Conservation (phyloP, 2,329 filamentous ascomycete genomes). For the Leptographium galeiforme region DNA sequence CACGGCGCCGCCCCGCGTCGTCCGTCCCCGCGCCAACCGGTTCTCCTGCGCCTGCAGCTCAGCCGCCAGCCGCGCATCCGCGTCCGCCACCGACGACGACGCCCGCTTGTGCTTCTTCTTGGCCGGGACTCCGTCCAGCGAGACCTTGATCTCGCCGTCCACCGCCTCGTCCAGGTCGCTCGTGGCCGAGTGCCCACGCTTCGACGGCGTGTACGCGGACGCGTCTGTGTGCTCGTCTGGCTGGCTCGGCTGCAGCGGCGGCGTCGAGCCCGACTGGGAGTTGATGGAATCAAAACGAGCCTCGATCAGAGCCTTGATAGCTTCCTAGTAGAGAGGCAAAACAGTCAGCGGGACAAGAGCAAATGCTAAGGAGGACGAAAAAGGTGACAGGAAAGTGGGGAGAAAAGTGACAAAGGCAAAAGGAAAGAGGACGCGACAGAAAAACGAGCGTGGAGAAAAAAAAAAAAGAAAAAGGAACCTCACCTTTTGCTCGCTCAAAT, state of each 20-base stretch:
- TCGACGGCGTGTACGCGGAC: constrained; percentile 17
- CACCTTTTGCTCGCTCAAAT: constrained; percentile 47
- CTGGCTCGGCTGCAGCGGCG: constrained; percentile 22
- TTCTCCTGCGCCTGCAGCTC: constrained; percentile 90
- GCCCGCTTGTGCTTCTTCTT: constrained; percentile 58
- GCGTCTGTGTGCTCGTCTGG: background rate
- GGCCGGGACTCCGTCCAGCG: constrained; percentile 17
- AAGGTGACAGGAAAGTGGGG: too few relatives aligned
- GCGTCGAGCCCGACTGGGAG: constrained; percentile 29
- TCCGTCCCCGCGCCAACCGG: constrained; percentile 47
- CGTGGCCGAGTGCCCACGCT: constrained; percentile 21
- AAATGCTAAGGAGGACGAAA: too few relatives aligned
- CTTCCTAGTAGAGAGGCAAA: constrained; percentile 31
- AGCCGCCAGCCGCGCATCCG: constrained; percentile 77
- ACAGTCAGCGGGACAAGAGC: background rate
- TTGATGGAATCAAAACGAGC: constrained; percentile 60
- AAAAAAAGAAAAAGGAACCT: background rate
- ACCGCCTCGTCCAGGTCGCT: constrained; percentile 21
- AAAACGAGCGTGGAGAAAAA: background rate
- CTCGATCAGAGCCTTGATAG: constrained; percentile 60
- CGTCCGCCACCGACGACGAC: constrained; percentile 45
- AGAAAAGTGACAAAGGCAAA: too few relatives aligned
- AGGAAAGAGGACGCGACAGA: background rate
- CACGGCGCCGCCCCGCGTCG: constrained; percentile 64
- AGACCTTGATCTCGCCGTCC: constrained; percentile 26